Evolutionary conservation across 306 rosid species (phyloP).

Genomic region (Lathyrus aphaca): DNA sequence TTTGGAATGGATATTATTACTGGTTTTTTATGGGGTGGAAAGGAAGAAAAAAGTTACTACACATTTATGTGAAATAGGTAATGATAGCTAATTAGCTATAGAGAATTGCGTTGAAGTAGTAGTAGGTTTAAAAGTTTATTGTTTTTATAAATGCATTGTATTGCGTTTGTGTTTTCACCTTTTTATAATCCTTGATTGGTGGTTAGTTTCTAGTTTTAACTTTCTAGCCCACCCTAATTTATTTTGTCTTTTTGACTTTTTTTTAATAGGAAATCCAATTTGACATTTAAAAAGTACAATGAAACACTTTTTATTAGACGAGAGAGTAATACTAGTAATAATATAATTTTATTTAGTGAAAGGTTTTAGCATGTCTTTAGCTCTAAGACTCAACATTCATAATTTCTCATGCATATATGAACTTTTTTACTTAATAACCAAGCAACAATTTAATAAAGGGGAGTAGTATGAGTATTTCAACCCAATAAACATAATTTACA

Average conservation of each 20-base stretch:
- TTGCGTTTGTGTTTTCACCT: conserved; percentile 34
- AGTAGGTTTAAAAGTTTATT: conserved; percentile 1
- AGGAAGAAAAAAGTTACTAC: conserved; percentile 32
- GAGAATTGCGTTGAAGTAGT: conserved; percentile 21
- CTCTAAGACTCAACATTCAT: too few relatives aligned
- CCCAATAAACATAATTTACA: too few relatives aligned
- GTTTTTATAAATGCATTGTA: background rate
- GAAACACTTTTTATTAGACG: too few relatives aligned
- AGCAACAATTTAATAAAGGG: too few relatives aligned
- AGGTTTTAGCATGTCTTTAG: too few relatives aligned
- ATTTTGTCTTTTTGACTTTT: background rate
- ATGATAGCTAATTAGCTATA: conserved; percentile 41
- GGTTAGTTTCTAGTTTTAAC: conserved; percentile 4
- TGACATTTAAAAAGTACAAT: too few relatives aligned
- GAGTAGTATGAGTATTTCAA: too few relatives aligned
- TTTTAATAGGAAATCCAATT: too few relatives aligned
- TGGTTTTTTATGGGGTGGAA: conserved; percentile 38
- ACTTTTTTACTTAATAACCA: too few relatives aligned
- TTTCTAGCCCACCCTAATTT: conserved; percentile 22
- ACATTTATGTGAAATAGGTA: conserved; percentile 43
- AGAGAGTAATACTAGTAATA: too few relatives aligned
- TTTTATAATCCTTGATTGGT: conserved; percentile 29
- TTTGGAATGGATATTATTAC: conserved; percentile 30
- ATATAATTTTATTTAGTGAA: too few relatives aligned
- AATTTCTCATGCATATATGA: too few relatives aligned